phyloP scores from a whole-genome alignment of 2,329 filamentous ascomycete species.

The Beauveria medogensis region DNA sequence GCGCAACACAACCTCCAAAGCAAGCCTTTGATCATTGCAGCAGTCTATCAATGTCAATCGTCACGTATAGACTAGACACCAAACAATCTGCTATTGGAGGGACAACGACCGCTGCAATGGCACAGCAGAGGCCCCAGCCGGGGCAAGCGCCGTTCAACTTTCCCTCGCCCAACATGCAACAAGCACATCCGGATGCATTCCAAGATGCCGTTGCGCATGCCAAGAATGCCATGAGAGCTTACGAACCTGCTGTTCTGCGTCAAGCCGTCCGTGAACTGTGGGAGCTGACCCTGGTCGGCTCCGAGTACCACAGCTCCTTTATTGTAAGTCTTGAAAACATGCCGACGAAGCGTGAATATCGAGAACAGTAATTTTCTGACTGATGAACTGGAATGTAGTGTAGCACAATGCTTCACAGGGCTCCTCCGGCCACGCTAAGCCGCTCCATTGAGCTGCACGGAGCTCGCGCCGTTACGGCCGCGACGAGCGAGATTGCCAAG shows the following conservation, averaged over 20 bases:
- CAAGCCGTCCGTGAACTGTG: slow-evolving; percentile 36
- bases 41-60: not conserved
- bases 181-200: not conserved
- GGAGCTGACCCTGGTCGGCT: slow-evolving; percentile 35
- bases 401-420: slow-evolving; percentile 41
- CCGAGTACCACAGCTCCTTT: slow-evolving; percentile 38
- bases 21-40: not conserved
- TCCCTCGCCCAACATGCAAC: not conserved
- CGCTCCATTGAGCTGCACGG: slow-evolving; percentile 39
- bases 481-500: slow-evolving; percentile 33
- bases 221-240: slow-evolving; percentile 24
- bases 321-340: slow-evolving; percentile 31
- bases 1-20: not conserved
- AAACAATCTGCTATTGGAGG: too few relatives aligned
- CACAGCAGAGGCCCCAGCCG: not conserved
- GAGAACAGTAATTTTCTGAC: not conserved
- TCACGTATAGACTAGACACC: not conserved
- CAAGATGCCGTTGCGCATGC: not conserved
- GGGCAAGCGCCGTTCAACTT: not conserved
- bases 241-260: slow-evolving; percentile 31
- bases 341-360: not conserved
- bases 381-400: slow-evolving; percentile 22
- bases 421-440: slow-evolving; percentile 27
- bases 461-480: slow-evolving; percentile 30
- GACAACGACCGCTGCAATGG: not conserved